Percentiles rank a stretch among this genome's conserved stretches.
phyloP scores from a whole-genome alignment of 495 filamentous ascomycete genomes.

The Aspergillus bertholletiae region DNA sequence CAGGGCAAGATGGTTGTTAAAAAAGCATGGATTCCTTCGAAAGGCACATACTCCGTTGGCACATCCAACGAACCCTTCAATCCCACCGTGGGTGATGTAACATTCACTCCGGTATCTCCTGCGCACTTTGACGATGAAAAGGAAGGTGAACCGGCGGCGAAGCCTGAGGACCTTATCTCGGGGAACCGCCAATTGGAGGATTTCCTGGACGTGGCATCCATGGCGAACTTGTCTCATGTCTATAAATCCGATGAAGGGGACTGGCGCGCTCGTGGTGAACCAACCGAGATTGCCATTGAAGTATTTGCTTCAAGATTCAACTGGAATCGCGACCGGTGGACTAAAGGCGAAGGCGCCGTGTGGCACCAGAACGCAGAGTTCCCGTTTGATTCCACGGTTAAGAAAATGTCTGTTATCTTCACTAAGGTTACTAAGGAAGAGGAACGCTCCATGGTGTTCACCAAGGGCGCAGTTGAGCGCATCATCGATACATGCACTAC shows the following conservation, averaged over 20 bases:
- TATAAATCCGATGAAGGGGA: constrained; percentile 40
- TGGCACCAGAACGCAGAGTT: constrained; percentile 60
- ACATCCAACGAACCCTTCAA: constrained; percentile 54
- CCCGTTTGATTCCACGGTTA: constrained; percentile 66
- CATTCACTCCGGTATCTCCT: constrained; percentile 34
- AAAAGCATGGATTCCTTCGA: constrained; percentile 72
- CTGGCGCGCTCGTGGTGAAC: constrained; percentile 64
- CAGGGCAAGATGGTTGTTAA: constrained; percentile 77
- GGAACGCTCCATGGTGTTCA: constrained; percentile 51
- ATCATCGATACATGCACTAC: constrained; percentile 65
- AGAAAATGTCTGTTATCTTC: constrained; percentile 67
- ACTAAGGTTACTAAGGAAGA: no score
- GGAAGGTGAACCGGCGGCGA: constrained; percentile 20
- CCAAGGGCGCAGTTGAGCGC: constrained; percentile 79
- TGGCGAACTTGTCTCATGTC: constrained; percentile 65
- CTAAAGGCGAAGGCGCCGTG: constrained; percentile 44
- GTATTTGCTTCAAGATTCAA: constrained; percentile 63
- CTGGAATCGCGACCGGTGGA: constrained; percentile 52
- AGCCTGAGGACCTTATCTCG: constrained; percentile 34
- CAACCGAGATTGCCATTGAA: constrained; percentile 69
- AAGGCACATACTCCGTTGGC: constrained; percentile 58
- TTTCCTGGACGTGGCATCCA: constrained; percentile 58
- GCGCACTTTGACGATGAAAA: constrained; percentile 23
- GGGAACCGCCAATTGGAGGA: constrained; percentile 41
- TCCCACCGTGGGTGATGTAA: constrained; percentile 51